A percentile compares a stretch with the other conserved stretches of the same genome.
Evolutionary conservation across 2,329 filamentous ascomycete genomes (phyloP).

Genomic region (Fusarium sp.): DNA sequence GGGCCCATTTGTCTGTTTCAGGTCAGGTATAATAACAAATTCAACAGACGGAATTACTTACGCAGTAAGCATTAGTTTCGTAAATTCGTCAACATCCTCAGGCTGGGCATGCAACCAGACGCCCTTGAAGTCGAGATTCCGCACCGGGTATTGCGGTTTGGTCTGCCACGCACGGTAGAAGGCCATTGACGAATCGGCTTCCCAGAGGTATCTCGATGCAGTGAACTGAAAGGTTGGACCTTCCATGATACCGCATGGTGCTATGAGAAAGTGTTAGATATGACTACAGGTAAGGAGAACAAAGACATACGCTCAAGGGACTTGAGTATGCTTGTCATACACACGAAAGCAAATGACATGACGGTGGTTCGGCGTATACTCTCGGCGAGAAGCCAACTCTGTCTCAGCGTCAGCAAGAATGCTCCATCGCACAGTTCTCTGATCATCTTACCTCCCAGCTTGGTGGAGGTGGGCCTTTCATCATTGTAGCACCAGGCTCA

Average conservation of each 20-base stretch:
- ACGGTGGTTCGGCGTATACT: slow-evolving; percentile 52
- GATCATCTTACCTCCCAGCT: slow-evolving; percentile 52
- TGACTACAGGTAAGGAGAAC: background rate
- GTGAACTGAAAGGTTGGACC: slow-evolving; percentile 43
- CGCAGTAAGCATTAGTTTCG: slow-evolving; percentile 50
- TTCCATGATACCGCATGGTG: slow-evolving; percentile 31
- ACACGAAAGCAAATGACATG: slow-evolving; percentile 46
- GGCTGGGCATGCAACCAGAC: slow-evolving; percentile 50
- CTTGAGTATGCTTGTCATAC: slow-evolving; percentile 49
- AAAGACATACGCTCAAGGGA: slow-evolving; percentile 43
- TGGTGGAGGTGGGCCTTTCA: slow-evolving; percentile 49
- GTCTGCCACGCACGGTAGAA: slow-evolving; percentile 57
- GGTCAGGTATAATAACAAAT: background rate
- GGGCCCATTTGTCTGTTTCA: slow-evolving; percentile 47
- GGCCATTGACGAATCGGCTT: slow-evolving; percentile 51
- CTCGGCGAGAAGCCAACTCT: slow-evolving; percentile 56
- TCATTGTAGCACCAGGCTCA: slow-evolving; percentile 23
- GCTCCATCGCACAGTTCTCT: background rate
- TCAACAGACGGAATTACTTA: slow-evolving; percentile 38
- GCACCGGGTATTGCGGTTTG: slow-evolving; percentile 50
- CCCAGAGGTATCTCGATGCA: slow-evolving; percentile 55
- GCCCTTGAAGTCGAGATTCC: slow-evolving; percentile 48
- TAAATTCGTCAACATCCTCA: slow-evolving; percentile 53
- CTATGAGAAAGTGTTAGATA: slow-evolving; percentile 13
- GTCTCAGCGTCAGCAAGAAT: background rate